Evolutionary conservation across 2,329 filamentous ascomycete species (phyloP).

Genomic region (Hypoxylon rubiginosum): DNA sequence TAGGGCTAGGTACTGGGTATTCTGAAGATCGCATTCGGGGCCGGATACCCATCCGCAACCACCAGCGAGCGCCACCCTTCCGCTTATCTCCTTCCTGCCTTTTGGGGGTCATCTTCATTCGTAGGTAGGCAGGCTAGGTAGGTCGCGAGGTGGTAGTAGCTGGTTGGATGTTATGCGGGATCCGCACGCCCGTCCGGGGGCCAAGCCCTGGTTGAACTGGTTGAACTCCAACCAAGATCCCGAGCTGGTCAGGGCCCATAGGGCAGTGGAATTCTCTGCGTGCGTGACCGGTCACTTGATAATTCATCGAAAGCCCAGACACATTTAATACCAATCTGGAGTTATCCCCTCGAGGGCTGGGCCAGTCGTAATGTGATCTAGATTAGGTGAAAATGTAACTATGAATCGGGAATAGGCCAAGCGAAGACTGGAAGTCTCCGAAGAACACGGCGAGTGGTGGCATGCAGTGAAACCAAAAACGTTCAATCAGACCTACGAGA

Average conservation of each 20-base stretch:
- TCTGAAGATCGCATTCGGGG: constrained; percentile 6
- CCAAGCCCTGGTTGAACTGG: constrained; percentile 21
- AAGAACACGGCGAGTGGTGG: constrained; percentile 20
- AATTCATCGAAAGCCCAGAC: constrained; percentile 15
- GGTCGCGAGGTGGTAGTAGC: neutral
- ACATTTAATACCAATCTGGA: constrained; percentile 5
- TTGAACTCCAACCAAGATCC: constrained; percentile 8
- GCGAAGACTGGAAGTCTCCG: constrained; percentile 26
- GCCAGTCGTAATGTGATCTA: constrained; percentile 22
- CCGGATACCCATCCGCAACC: constrained; percentile 12
- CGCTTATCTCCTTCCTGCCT: constrained; percentile 4
- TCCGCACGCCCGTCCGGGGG: constrained; percentile 8
- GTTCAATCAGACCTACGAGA: constrained; percentile 26
- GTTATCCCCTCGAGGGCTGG: constrained; percentile 19
- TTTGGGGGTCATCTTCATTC: neutral
- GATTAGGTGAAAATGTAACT: constrained; percentile 3
- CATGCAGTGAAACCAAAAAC: constrained; percentile 41
- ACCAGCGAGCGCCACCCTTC: constrained; percentile 4
- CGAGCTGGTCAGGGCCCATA: constrained; percentile 1
- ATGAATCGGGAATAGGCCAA: constrained; percentile 4
- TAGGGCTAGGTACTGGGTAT: constrained; percentile 6
- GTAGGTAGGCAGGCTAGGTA: constrained; percentile 1
- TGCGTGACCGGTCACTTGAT: constrained; percentile 30
- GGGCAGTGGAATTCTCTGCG: constrained; percentile 9
- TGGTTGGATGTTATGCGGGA: constrained; percentile 20